A percentile compares a stretch with the other conserved stretches of the same genome.
Conservation (phyloP, 2,329 filamentous ascomycete genomes). For the Xylariomycetidae sp. region DNA sequence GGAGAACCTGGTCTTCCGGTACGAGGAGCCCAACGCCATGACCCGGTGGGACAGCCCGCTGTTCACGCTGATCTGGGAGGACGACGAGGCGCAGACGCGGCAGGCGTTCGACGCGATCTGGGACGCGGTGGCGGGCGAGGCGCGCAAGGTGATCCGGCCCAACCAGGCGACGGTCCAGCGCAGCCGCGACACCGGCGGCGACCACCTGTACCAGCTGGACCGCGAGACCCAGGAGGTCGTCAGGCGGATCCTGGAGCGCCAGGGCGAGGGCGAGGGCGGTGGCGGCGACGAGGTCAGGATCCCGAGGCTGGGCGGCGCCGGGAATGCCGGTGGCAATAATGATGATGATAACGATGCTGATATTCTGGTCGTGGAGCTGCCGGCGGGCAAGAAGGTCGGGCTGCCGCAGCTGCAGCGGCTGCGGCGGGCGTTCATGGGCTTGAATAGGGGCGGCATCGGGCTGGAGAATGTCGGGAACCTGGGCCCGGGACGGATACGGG, state of each 20-base stretch:
- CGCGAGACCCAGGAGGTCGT: constrained; percentile 74
- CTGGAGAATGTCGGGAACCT: constrained; percentile 51
- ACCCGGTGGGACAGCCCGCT: constrained; percentile 79
- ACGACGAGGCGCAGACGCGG: constrained; percentile 55
- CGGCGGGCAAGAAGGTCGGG: constrained; percentile 57
- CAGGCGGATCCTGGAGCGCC: constrained; percentile 62
- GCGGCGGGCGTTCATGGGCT: constrained; percentile 68
- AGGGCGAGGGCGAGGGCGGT: constrained; percentile 61
- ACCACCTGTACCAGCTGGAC: constrained; percentile 78
- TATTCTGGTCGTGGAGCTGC: constrained; percentile 62
- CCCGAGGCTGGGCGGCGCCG: constrained; percentile 27
- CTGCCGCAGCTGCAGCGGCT: constrained; percentile 74
- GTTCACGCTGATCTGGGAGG: constrained; percentile 74
- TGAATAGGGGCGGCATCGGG: constrained; percentile 68
- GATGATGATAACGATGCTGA: no score
- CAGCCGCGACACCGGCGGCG: constrained; percentile 58
- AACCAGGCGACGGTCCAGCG: constrained; percentile 70
- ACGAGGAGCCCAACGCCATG: constrained; percentile 85
- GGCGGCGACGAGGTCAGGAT: constrained; percentile 55
- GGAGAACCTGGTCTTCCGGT: constrained; percentile 76
- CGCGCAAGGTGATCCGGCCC: constrained; percentile 60
- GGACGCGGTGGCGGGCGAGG: constrained; percentile 65
- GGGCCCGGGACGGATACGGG: constrained; percentile 50
- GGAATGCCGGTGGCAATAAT: no score
- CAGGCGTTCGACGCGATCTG: constrained; percentile 63